Evolutionary conservation across 2,329 filamentous ascomycete genomes (phyloP).

Genomic region (Fusarium paranaense): DNA sequence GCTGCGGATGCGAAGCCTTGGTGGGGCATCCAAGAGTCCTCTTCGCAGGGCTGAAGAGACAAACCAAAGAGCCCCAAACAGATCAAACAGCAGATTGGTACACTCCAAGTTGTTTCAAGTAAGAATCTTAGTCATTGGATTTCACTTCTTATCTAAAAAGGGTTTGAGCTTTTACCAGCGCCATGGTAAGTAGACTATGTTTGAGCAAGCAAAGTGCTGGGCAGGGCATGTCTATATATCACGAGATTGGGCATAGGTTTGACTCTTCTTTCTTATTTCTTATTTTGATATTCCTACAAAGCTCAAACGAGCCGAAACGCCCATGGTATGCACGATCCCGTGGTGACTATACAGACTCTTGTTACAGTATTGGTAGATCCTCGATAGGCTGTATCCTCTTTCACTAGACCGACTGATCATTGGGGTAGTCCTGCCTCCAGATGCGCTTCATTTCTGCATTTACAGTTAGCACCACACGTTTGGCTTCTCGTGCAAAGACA

Average conservation of each 20-base stretch:
- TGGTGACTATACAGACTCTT: slow-evolving; percentile 48
- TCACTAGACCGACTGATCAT: slow-evolving; percentile 48
- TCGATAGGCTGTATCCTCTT: slow-evolving; percentile 25
- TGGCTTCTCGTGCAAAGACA: not conserved
- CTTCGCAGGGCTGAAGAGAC: slow-evolving; percentile 17
- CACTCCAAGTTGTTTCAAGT: not conserved
- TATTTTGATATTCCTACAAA: slow-evolving; percentile 46
- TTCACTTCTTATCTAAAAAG: not conserved
- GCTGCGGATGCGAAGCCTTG: slow-evolving; percentile 23
- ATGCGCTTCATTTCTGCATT: slow-evolving; percentile 59
- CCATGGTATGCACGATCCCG: slow-evolving; percentile 48
- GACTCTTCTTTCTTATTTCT: slow-evolving; percentile 10
- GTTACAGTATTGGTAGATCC: slow-evolving; percentile 43
- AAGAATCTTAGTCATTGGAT: not conserved
- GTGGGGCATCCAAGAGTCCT: slow-evolving; percentile 35
- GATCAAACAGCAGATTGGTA: not conserved
- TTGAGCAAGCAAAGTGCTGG: not conserved
- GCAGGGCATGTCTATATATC: not conserved
- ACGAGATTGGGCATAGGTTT: not conserved
- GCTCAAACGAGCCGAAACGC: slow-evolving; percentile 49
- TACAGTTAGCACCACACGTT: slow-evolving; percentile 13
- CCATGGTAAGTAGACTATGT: not conserved
- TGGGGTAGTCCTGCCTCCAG: slow-evolving; percentile 55
- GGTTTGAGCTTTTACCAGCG: not conserved
- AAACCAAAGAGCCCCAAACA: not conserved